A percentile compares a stretch with the other conserved stretches of the same genome.
These are phyloP conservation scores for Diaporthe amygdali DNA, from an alignment of 2,329 filamentous ascomycete species.

Conservation along the genomic window DNA sequence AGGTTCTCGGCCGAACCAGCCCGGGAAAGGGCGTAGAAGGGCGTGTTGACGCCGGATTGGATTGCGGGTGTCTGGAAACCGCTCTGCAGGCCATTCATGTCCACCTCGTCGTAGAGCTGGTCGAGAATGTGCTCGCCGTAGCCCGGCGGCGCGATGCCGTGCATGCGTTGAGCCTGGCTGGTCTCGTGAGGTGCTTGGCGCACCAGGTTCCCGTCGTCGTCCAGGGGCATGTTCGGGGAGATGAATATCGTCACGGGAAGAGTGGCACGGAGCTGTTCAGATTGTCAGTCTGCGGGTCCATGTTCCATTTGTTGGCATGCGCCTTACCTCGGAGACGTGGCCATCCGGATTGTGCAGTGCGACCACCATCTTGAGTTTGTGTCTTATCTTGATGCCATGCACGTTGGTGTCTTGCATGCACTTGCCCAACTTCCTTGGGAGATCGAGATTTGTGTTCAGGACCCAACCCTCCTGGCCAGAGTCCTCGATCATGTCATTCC, in stretches of 20 bases:
- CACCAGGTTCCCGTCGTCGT: slow-evolving; percentile 83
- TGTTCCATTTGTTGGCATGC: not conserved
- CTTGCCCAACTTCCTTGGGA: slow-evolving; percentile 81
- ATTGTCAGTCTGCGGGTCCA: slow-evolving; percentile 28
- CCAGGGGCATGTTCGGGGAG: slow-evolving; percentile 88
- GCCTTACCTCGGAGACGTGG: slow-evolving; percentile 82
- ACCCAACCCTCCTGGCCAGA: slow-evolving; percentile 70
- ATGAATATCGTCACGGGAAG: slow-evolving; percentile 94
- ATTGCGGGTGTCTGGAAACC: slow-evolving; percentile 69
- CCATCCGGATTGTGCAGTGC: slow-evolving; percentile 94
- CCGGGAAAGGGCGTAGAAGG: slow-evolving; percentile 74
- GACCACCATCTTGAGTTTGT: slow-evolving; percentile 91
- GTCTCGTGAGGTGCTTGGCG: slow-evolving; percentile 59
- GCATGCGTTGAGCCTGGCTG: slow-evolving; percentile 57
- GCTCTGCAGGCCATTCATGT: slow-evolving; percentile 70
- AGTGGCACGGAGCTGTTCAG: slow-evolving; percentile 76
- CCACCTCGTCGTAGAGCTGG: slow-evolving; percentile 86
- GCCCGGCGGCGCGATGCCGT: slow-evolving; percentile 81
- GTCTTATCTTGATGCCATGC: slow-evolving; percentile 87
- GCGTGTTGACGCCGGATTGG: slow-evolving; percentile 79
- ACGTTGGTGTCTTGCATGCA: slow-evolving; percentile 91
- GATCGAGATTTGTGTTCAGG: slow-evolving; percentile 65
- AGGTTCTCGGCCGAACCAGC: slow-evolving; percentile 85
- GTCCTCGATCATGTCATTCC: slow-evolving; percentile 72
- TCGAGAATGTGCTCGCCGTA: slow-evolving; percentile 93